A percentile compares a stretch with the other conserved stretches of the same genome.
Conservation (phyloP, 2,329 filamentous ascomycete genomes). For the Pseudopyricularia cyperi region DNA sequence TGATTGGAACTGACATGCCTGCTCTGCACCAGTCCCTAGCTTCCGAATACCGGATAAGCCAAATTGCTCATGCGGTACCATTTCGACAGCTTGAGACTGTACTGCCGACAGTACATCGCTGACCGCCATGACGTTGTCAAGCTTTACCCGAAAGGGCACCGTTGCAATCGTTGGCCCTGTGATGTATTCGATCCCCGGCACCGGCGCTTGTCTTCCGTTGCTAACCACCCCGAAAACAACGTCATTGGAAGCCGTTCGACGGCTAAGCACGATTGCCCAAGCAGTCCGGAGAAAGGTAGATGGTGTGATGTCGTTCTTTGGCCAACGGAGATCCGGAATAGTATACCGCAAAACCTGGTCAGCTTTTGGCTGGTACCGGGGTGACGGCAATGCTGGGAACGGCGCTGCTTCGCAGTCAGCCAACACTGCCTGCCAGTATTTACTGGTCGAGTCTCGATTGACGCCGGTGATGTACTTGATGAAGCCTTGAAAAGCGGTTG, state of each 20-base stretch:
- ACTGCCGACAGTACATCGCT: constrained; percentile 5
- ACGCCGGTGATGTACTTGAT: no score
- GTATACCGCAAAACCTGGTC: no score
- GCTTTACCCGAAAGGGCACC: constrained; percentile 17
- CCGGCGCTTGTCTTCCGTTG: constrained; percentile 30
- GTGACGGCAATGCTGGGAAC: no score
- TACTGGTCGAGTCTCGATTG: no score
- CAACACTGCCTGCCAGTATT: no score
- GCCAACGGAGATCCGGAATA: no score
- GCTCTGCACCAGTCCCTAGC: constrained; percentile 37
- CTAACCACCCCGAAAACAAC: constrained; percentile 47
- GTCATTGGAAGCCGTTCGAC: constrained; percentile 36
- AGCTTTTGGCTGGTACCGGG: no score
- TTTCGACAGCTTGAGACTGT: constrained; percentile 4
- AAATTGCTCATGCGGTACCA: constrained; percentile 51
- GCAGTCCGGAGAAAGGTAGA: constrained; percentile 14
- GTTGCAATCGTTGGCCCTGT: constrained; percentile 21
- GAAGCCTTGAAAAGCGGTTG: no score
- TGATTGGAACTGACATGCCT: constrained; percentile 42
- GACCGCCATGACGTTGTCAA: constrained; percentile 5
- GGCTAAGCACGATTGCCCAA: constrained; percentile 41
- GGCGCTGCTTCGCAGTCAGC: no score
- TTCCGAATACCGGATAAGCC: constrained; percentile 47
- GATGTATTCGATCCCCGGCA: constrained; percentile 6
- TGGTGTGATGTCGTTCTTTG: no score